Evolutionary conservation across 306 rosid species (phyloP).

Genomic region (Vigna nakashimae): DNA sequence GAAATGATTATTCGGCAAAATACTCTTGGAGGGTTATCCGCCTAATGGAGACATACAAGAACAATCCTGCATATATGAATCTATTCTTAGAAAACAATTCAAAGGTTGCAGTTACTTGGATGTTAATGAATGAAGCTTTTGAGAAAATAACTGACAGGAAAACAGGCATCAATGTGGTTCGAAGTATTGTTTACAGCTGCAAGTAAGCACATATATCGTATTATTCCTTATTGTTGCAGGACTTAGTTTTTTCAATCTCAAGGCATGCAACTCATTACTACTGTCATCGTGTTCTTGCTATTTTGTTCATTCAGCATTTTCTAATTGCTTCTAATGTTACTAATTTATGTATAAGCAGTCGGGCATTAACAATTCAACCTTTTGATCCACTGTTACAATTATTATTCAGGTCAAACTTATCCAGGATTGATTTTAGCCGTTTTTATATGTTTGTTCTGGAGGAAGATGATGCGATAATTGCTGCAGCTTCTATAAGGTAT

Average conservation of each 20-base stretch:
- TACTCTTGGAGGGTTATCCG: conserved; percentile 48
- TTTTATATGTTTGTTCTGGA: conserved; percentile 53
- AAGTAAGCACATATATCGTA: conserved; percentile 37
- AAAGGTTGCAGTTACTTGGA: conserved; percentile 44
- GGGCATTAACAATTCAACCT: background rate
- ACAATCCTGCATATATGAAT: background rate
- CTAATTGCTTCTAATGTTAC: background rate
- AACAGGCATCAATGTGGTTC: conserved; percentile 40
- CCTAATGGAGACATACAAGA: background rate
- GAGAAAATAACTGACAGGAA: conserved; percentile 31
- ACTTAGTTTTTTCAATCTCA: background rate
- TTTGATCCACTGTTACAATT: conserved; percentile 4
- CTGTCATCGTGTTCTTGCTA: background rate
- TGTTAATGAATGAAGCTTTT: conserved; percentile 43
- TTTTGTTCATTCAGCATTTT: background rate
- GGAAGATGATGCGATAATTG: conserved; percentile 48
- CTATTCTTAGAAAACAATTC: conserved; percentile 40
- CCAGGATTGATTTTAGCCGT: conserved; percentile 44
- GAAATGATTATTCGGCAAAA: conserved; percentile 10
- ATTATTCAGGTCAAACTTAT: conserved; percentile 42
- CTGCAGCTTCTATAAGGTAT: conserved; percentile 57
- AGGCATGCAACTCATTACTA: background rate
- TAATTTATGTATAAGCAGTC: background rate
- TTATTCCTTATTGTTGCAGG: background rate
- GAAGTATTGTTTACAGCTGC: conserved; percentile 38